Evolutionary conservation across 805 yeast genomes (phyloP).

Genomic region (Pichia pseudocactophila): DNA sequence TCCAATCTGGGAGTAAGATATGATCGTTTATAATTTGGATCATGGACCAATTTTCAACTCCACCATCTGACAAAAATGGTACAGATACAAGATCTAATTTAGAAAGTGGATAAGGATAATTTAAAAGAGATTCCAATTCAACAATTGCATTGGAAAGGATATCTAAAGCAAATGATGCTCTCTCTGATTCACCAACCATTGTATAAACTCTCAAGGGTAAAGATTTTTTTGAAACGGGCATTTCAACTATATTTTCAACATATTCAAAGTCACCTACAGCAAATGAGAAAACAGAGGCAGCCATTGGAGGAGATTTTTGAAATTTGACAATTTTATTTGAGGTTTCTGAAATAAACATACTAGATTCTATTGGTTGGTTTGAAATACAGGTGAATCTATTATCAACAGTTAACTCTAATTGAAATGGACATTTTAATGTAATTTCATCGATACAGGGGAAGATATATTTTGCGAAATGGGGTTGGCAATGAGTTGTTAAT

Average conservation of each 20-base stretch:
- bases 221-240: constrained; percentile 16
- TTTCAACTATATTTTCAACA: constrained; percentile 29
- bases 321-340: constrained; percentile 34
- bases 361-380: constrained; percentile 32
- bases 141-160: constrained; percentile 42
- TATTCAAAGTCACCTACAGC: constrained; percentile 59
- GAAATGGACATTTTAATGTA: constrained; percentile 41
- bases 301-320: constrained; percentile 47
- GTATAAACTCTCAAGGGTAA: constrained; percentile 49
- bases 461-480: constrained; percentile 50
- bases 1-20: constrained; percentile 30
- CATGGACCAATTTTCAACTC: constrained; percentile 74
- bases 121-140: constrained; percentile 36
- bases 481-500: constrained; percentile 67
- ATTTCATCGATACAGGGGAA: constrained; percentile 69
- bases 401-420: constrained; percentile 40
- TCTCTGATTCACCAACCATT: constrained; percentile 39
- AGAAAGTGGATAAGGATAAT: constrained; percentile 42
- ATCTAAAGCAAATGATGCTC: constrained; percentile 43
- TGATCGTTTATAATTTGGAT: constrained; percentile 51
- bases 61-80: constrained; percentile 69
- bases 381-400: constrained; percentile 42
- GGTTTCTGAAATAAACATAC: constrained; percentile 12
- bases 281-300: constrained; percentile 59
- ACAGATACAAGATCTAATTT: constrained; percentile 62